Base-by-base conservation (phyloP, 139 green algal species). In the Trebouxia sp. region DNA sequence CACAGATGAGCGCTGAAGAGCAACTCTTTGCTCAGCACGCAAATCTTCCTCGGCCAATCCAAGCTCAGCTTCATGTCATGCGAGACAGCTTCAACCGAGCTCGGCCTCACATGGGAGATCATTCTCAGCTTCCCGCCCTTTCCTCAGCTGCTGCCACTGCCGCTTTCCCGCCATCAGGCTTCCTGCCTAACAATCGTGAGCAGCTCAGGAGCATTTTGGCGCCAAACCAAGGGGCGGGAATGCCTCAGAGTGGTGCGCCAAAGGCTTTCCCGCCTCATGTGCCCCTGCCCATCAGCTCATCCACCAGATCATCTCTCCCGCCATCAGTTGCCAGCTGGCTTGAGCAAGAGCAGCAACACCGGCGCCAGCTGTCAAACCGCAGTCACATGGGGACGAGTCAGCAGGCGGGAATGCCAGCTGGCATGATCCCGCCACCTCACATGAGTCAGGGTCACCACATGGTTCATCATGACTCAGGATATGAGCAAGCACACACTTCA, bases 51-150 rank as follows among this genome's bases (percentile, higher is more conserved):
- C 28, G 58, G 2, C 58, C 58, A 22, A 28, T 69, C 8, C 58
- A 41, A 39, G 58, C 58, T 7, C 58, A 69, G 58, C 58, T 69
- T 7, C 58, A 69, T 12, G 58, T 69, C 58, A 69, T 69, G 58
- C 58, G 30, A 11, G 41, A 42, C 58, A 69, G 58, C 30, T 69
- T 69, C 58, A 69, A 69, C 58, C 28, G 58, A 69, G 58, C 22
- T 43, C 58, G 58, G 9, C 58, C 58, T 26, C 15, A 53, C 47
- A 53, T 53, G 47, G 2, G 14, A 53, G 47, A 53, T 0, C 58
- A 39, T 11, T 3, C 0, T 41, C 58, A 69, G 30, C 58, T 30
- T 38, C 22, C 55, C 6, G 7, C 55, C 35, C 35, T 14, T 41
- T 69, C 58, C 58, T 69, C 58, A 41, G 12, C n/a, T n/a, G n/a